Evolutionary conservation across 1,139 yeast species (phyloP).

Genomic region (Saccharomyces hybrid): DNA sequence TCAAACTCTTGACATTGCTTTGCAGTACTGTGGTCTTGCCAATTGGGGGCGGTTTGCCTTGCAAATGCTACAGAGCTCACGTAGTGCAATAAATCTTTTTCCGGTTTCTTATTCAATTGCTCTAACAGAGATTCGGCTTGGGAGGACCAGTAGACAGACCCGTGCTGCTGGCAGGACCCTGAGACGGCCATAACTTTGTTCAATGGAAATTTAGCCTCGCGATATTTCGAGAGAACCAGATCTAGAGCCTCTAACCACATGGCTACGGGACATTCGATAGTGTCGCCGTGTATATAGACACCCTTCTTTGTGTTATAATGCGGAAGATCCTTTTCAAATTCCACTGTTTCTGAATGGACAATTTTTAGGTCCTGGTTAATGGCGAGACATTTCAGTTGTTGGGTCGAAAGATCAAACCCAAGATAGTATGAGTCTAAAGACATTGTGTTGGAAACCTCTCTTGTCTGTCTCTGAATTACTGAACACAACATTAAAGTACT

Average conservation of each 20-base stretch:
- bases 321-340: slow-evolving; percentile 59
- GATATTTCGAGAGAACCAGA: slow-evolving; percentile 40
- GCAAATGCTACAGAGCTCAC: slow-evolving; percentile 46
- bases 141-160: slow-evolving; percentile 72
- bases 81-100: slow-evolving; percentile 38
- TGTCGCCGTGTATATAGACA: slow-evolving; percentile 47
- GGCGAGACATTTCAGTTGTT: slow-evolving; percentile 72
- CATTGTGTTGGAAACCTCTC: not conserved
- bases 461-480: not conserved
- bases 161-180: slow-evolving; percentile 93
- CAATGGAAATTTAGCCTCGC: slow-evolving; percentile 44
- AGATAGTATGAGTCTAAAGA: slow-evolving; percentile 34
- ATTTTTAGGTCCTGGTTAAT: slow-evolving; percentile 49
- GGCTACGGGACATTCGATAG: slow-evolving; percentile 66
- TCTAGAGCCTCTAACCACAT: slow-evolving; percentile 90
- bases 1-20: slow-evolving; percentile 60
- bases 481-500: not conserved
- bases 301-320: slow-evolving; percentile 63
- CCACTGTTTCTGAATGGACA: slow-evolving; percentile 53
- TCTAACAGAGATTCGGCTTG: slow-evolving; percentile 39
- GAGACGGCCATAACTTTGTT: slow-evolving; percentile 56
- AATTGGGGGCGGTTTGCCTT: slow-evolving; percentile 67
- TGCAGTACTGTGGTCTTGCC: slow-evolving; percentile 92
- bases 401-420: slow-evolving; percentile 87
- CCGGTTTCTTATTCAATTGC: slow-evolving; percentile 23